A percentile compares a stretch with the other conserved stretches of the same genome.
phyloP scores from a whole-genome alignment of 345 rosid species.

The Hevea brasiliensis region DNA sequence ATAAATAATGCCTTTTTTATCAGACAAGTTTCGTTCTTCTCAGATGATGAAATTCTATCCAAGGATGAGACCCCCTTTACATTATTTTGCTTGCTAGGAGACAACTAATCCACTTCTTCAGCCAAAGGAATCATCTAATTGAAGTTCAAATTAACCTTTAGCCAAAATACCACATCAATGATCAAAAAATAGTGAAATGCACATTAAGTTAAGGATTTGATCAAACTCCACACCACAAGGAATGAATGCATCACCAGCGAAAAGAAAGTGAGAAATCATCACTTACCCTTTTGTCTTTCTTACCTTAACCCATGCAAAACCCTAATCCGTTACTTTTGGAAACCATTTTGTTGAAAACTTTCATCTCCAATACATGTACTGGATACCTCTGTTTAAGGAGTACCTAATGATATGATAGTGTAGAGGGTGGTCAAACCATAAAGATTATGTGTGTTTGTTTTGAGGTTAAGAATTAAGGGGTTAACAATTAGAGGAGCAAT shows the following conservation, averaged over 20 bases:
- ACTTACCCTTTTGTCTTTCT: not conserved
- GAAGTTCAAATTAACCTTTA: not conserved
- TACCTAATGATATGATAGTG: not conserved
- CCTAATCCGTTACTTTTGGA: not conserved
- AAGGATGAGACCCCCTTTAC: not conserved
- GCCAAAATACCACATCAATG: not conserved
- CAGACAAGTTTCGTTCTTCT: not conserved
- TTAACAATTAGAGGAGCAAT: too few relatives aligned
- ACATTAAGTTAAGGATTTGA: not conserved
- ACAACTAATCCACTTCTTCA: not conserved
- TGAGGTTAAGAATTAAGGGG: too few relatives aligned
- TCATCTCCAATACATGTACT: not conserved
- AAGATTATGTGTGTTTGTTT: too few relatives aligned
- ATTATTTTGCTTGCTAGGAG: not conserved
- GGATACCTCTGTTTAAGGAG: not conserved
- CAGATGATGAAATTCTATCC: not conserved
- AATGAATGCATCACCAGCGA: not conserved
- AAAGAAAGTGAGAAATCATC: not conserved
- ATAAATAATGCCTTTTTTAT: not conserved
- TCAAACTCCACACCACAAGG: not conserved
- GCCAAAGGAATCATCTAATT: not conserved
- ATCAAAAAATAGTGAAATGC: not conserved
- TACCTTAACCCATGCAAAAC: too few relatives aligned
- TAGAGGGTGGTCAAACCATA: not conserved
- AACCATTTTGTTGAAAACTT: too few relatives aligned